These are phyloP conservation scores for Trametes sp. DNA, from an alignment of 1,284 basidiomycete species.

Conservation along the genomic window DNA sequence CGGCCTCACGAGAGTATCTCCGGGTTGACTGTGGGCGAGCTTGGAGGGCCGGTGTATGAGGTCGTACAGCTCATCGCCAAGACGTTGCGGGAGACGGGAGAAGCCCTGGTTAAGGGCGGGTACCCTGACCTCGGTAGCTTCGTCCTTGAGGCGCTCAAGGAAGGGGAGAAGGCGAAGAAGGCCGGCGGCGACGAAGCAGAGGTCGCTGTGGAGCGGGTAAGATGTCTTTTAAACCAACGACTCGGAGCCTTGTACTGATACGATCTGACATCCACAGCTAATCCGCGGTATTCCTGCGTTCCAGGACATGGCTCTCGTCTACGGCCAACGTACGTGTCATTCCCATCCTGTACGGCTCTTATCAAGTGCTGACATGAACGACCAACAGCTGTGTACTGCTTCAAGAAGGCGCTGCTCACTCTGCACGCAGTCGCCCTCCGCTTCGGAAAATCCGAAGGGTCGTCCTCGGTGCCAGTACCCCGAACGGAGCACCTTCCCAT, in stretches of 20 bases:
- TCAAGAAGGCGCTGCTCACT: conserved; percentile 90
- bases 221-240: conserved; percentile 9
- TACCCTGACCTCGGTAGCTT: conserved; percentile 79
- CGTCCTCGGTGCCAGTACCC: conserved; percentile 66
- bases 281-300: conserved; percentile 80
- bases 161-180: conserved; percentile 53
- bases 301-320: conserved; percentile 71
- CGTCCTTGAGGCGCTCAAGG: conserved; percentile 69
- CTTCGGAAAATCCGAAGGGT: conserved; percentile 59
- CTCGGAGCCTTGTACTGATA: conserved; percentile 26
- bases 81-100: conserved; percentile 78
- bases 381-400: conserved; percentile 77
- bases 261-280: conserved; percentile 53
- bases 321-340: conserved; percentile 63
- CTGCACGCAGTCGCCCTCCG: conserved; percentile 73
- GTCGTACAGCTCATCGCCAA: conserved; percentile 71
- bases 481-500: conserved; percentile 69
- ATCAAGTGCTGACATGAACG: conserved; percentile 4
- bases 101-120: conserved; percentile 63
- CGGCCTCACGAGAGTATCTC: conserved; percentile 72
- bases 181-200: conserved; percentile 53
- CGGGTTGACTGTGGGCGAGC: conserved; percentile 77
- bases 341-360: neutral
- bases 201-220: conserved; percentile 68
- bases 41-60: conserved; percentile 78